Base-by-base conservation (phyloP, 2,329 filamentous ascomycete species). In the Fusarium succisae region DNA sequence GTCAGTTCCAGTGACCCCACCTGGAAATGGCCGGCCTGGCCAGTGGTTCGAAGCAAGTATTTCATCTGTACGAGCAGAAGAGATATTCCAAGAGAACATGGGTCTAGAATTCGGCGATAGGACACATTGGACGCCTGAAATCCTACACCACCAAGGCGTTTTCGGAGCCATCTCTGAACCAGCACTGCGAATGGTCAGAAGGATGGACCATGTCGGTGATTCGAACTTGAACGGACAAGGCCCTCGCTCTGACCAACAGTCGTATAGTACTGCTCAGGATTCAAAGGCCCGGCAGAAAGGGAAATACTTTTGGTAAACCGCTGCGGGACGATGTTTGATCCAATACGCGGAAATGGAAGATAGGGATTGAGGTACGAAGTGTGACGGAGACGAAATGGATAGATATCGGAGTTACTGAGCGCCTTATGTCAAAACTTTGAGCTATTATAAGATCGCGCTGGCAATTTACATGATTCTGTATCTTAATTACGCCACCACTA, bases 151-250 rank as follows among this genome's bases (percentile, higher is more conserved):
- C 1, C 66, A 77, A 10, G 77, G 75, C 5, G 55, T 76, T 1
- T 73, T 82, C 24, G 70, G 73, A 24, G 72, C 76, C 17, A 68
- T 83, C 10, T 81, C 77, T 47, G 67, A 72, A 18, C 77, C 79
- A 6, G 80, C 78, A 0, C 41, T 83, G 11, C 69, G 63, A 6
- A 81, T 82, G 77, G 65, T 82, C 17, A 60, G 70, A 2, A 67
- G 75, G n/a, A 81, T 83, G 79, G 81, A 83, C 59, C 44, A 65
- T 1, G 69, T 82, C 18, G 82, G 82, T 2, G 39, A 51, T 8
- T 71, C 66, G 5, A 83, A 82, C 41, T 61, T 77, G 39, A 80
- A 81, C 32, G 72, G 66, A 1, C 68, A 77, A 45, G 66, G 66
- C 1, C 57, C 65, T 20, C 53, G 60, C 28, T 61, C 67, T 45